Evolutionary conservation across 106 monocot genomes (phyloP).

Genomic region (Xerophyta viscosa): DNA sequence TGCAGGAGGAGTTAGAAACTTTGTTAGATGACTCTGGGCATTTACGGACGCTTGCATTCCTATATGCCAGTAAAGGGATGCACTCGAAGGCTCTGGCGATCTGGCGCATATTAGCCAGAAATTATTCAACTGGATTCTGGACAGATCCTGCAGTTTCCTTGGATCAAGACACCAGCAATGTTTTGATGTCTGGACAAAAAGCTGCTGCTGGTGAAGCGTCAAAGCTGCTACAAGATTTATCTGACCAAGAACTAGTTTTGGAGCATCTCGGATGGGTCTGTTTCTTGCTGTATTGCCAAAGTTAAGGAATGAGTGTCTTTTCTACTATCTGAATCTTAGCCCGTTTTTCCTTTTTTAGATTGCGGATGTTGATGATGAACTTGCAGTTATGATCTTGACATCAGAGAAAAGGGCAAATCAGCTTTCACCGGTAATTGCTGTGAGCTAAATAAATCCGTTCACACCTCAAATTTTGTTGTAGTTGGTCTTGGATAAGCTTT

Average conservation of each 20-base stretch:
- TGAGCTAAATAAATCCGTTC: background rate
- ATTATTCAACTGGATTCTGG: slow-evolving; percentile 80
- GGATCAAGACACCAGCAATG: slow-evolving; percentile 11
- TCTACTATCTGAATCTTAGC: background rate
- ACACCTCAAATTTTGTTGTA: too few relatives aligned
- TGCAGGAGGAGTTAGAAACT: slow-evolving; percentile 98
- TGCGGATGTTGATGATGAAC: slow-evolving; percentile 81
- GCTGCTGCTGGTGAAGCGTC: slow-evolving; percentile 84
- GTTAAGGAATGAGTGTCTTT: background rate
- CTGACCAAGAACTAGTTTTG: slow-evolving; percentile 76
- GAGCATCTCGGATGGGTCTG: slow-evolving; percentile 95
- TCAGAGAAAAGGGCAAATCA: slow-evolving; percentile 68
- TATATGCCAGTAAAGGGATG: slow-evolving; percentile 97
- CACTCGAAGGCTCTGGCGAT: slow-evolving; percentile 78
- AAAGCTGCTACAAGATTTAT: slow-evolving; percentile 78
- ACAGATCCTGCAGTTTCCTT: slow-evolving; percentile 24
- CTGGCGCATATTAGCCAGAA: slow-evolving; percentile 81
- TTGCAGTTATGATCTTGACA: slow-evolving; percentile 76
- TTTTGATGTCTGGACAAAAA: slow-evolving; percentile 32
- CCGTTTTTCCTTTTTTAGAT: slow-evolving; percentile 34
- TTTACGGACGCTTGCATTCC: slow-evolving; percentile 94
- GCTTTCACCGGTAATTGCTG: slow-evolving; percentile 67
- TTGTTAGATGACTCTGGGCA: slow-evolving; percentile 90
- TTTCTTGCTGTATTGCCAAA: slow-evolving; percentile 1
- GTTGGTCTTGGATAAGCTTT: too few relatives aligned